These are phyloP conservation scores for Aspergillus niger DNA, from an alignment of 2,329 filamentous ascomycete genomes.

Conservation along the genomic window DNA sequence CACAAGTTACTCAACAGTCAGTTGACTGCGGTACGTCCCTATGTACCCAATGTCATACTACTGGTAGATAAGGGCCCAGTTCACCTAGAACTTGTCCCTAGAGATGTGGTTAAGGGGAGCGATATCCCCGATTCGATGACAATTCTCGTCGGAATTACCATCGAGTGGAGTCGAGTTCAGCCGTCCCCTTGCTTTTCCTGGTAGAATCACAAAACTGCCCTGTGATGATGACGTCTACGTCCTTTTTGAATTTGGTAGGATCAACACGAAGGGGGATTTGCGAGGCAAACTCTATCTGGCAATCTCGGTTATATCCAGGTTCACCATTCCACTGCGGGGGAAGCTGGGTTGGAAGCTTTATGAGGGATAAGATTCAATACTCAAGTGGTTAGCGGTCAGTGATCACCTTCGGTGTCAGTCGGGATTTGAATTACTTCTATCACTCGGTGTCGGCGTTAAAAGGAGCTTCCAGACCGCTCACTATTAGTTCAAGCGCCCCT, in stretches of 20 bases:
- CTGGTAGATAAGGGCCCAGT: background rate
- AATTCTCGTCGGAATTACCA: background rate
- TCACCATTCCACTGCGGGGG: background rate
- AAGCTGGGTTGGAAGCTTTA: background rate
- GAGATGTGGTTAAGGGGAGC: background rate
- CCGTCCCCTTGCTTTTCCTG: background rate
- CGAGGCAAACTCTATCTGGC: background rate
- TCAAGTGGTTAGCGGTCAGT: background rate
- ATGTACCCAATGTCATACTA: conserved; percentile 4
- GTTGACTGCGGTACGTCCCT: background rate
- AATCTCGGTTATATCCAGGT: background rate
- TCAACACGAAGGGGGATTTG: background rate
- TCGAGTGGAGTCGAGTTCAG: background rate
- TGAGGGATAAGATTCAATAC: background rate
- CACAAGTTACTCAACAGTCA: background rate
- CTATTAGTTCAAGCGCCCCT: background rate
- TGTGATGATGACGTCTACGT: background rate
- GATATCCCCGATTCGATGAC: background rate
- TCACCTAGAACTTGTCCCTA: background rate
- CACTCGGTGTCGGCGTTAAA: background rate
- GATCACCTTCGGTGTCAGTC: conserved; percentile 1
- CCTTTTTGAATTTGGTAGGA: background rate
- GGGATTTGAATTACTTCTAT: conserved; percentile 2
- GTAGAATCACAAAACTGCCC: background rate
- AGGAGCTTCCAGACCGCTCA: background rate